A percentile compares a stretch with the other conserved stretches of the same genome.
Conservation (phyloP, 345 rosid species). For the Bretschneidera sinensis region DNA sequence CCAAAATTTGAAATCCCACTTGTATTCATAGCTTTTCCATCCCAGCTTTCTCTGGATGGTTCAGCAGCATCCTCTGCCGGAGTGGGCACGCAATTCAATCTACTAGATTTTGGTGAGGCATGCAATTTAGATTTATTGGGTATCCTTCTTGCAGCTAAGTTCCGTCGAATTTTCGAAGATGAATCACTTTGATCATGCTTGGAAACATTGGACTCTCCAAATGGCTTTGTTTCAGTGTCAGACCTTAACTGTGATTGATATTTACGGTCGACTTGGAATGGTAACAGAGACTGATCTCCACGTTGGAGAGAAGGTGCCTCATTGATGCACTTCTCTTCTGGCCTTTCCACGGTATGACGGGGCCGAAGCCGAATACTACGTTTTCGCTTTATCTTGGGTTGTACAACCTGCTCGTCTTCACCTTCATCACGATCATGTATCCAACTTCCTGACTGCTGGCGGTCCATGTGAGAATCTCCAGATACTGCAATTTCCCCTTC, state of each 20-base stretch:
- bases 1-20: conserved; percentile 49
- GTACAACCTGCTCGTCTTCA: conserved; percentile 97
- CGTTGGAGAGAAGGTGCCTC: conserved; percentile 49
- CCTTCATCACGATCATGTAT: conserved; percentile 90
- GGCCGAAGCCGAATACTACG: conserved; percentile 95
- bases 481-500: conserved; percentile 98
- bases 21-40: conserved; percentile 42
- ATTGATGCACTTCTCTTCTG: conserved; percentile 47
- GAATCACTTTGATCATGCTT: conserved; percentile 71
- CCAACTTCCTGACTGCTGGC: conserved; percentile 94
- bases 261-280: conserved; percentile 57
- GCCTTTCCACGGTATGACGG: conserved; percentile 67
- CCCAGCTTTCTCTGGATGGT: conserved; percentile 62
- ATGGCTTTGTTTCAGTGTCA: conserved; percentile 36
- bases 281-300: conserved; percentile 44
- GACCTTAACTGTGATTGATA: conserved; percentile 57
- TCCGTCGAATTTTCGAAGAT: conserved; percentile 55
- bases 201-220: conserved; percentile 36
- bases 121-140: conserved; percentile 62
- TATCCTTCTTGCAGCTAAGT: conserved; percentile 58
- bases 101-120: conserved; percentile 62
- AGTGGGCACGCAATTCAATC: conserved; percentile 47
- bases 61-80: conserved; percentile 55
- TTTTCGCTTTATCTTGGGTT: conserved; percentile 91
- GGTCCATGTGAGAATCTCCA: conserved; percentile 89